These are phyloP conservation scores for Fusarium sp. DNA, from an alignment of 2,329 filamentous ascomycete species.

Conservation along the genomic window DNA sequence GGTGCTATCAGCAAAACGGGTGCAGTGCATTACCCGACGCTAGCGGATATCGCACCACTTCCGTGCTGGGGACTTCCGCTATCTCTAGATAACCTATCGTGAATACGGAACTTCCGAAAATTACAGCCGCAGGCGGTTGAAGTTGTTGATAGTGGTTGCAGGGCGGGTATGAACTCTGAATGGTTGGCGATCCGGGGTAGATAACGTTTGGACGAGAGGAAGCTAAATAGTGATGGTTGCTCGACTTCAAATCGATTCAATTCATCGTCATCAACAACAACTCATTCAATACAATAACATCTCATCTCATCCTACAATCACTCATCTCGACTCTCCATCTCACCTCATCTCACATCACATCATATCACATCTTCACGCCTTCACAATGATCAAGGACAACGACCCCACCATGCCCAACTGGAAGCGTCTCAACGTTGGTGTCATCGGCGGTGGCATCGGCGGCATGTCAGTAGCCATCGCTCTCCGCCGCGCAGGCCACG, in stretches of 20 bases:
- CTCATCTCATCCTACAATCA: background rate
- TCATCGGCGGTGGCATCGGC: constrained; percentile 59
- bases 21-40: constrained; percentile 32
- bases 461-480: constrained; percentile 58
- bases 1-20: background rate
- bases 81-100: constrained; percentile 10
- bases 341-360: background rate
- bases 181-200: background rate
- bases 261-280: background rate
- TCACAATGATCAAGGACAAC: constrained; percentile 29
- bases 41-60: constrained; percentile 23
- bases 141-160: background rate
- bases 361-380: background rate
- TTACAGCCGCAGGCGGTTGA: constrained; percentile 15
- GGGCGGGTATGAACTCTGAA: constrained; percentile 13
- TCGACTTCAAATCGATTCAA: constrained; percentile 1
- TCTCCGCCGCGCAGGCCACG: constrained; percentile 57
- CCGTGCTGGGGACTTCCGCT: constrained; percentile 6
- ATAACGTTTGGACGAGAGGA: background rate
- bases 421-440: constrained; percentile 55
- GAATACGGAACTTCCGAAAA: constrained; percentile 12
- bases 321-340: background rate
- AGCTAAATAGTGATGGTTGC: constrained; percentile 32
- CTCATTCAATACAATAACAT: background rate
- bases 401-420: constrained; percentile 46